Conservation (phyloP, 2,329 filamentous ascomycete species). For the Stachybotrys echinatus region DNA sequence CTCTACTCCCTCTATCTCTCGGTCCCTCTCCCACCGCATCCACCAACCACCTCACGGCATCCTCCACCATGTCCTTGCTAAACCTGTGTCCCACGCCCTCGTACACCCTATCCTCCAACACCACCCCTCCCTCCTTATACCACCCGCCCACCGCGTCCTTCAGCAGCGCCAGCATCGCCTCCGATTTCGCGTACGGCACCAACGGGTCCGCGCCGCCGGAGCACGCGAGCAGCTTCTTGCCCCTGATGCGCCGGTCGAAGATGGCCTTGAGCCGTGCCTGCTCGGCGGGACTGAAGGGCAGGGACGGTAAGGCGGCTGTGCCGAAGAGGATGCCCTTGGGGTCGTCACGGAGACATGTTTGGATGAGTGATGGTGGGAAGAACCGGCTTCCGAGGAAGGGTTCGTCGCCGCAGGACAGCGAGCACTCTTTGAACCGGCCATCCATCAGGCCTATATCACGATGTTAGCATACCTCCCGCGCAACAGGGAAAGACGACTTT, state of each 20-base stretch:
- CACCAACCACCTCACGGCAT: slow-evolving; percentile 59
- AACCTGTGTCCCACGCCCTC: slow-evolving; percentile 66
- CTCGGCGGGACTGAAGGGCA: slow-evolving; percentile 27
- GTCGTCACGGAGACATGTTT: slow-evolving; percentile 61
- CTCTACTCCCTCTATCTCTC: slow-evolving; percentile 15
- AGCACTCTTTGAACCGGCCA: slow-evolving; percentile 68
- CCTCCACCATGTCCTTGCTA: slow-evolving; percentile 58
- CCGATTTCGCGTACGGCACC: slow-evolving; percentile 60
- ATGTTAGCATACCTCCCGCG: too few relatives aligned
- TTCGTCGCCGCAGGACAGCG: slow-evolving; percentile 46
- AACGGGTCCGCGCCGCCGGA: slow-evolving; percentile 65
- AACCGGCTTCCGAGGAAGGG: slow-evolving; percentile 71
- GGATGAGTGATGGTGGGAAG: slow-evolving; percentile 67
- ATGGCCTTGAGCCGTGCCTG: slow-evolving; percentile 37
- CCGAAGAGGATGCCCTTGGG: slow-evolving; percentile 71
- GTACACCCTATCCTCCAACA: slow-evolving; percentile 63
- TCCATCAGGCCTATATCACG: slow-evolving; percentile 54
- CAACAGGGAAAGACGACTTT: too few relatives aligned
- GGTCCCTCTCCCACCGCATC: slow-evolving; percentile 33
- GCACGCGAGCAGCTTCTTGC: slow-evolving; percentile 61
- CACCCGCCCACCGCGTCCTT: slow-evolving; percentile 46
- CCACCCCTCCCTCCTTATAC: slow-evolving; percentile 51
- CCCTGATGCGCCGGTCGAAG: slow-evolving; percentile 43
- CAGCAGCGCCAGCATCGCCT: slow-evolving; percentile 58
- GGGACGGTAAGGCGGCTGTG: slow-evolving; percentile 28